Evolutionary conservation across 2,329 filamentous ascomycete genomes (phyloP), one percentile per base, ranked within the genome.

Genomic region (Penicillium brasilianum): DNA sequence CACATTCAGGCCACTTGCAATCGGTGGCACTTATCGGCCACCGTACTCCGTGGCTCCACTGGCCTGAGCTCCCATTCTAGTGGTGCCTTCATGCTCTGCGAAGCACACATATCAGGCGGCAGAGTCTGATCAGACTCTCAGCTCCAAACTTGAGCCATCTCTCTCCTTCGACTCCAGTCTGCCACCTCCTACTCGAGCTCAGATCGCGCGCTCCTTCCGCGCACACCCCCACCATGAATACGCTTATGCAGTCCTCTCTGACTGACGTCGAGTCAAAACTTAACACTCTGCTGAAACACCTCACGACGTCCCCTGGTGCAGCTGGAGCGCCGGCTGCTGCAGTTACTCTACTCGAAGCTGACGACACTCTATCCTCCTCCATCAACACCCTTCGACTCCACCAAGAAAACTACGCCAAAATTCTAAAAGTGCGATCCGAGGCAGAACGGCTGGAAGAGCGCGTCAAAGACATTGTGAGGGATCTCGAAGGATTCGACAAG

Each of bases 291-390:
- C 58, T 81, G 8, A 73, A 70, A 5, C 76, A 74, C 32, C 73
- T 82, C 3, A 80, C 77, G 4, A 78, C 77, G 36, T 78, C 78
- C 1, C 79, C 80, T 4, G 78, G 80, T 10, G 80, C 78, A 22
- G 69, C 77, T 8, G 75, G 74, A 44, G 80, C 78, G 0, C 79
- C 80, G 1, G 71, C 77, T 8, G 77, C 78, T 4, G 74, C 79
- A 4, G 55, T 74, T 55, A 71, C 75, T 55, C 72, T 82, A 8
- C 69, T 81, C 34, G 68, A 76, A 50, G 78, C 78, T 9, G 80
- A 82, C 66, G 76, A 81, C 64, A 67, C 67, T 13, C 69, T 82
- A 28, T 73, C 76, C 25, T 71, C 74, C n/a, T 72, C 79, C 20
- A 73, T 82, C 25, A 65, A 76, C 25, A 76, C 77, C 3, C 78